Base-by-base conservation (phyloP, 345 rosid genomes). In the Melaleuca alternifolia region DNA sequence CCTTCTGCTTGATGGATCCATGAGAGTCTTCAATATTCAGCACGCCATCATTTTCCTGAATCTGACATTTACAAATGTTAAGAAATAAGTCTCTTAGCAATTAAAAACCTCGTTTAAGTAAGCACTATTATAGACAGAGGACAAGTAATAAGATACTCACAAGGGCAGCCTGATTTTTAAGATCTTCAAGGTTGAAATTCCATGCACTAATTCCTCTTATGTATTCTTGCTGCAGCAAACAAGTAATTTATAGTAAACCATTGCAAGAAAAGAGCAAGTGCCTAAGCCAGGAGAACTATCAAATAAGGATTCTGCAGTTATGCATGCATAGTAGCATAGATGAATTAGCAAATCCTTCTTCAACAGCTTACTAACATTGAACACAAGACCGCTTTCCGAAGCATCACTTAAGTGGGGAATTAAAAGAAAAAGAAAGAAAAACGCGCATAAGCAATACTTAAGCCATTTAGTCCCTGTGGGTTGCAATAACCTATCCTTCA, bases 151-250 rank as follows among this genome's bases (percentile, higher is more conserved):
- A 84, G 84, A 84, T 83, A 91, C 98, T 91, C 90, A 97, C 99
- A 89, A 93, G 93, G 11, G 98, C 98, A 92, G 99, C 99, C 90
- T 96, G 99, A 90, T 87, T 91, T 90, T 94, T 97, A 85, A 96
- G 92, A 92, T 97, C 99, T 85, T 96, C 99, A 21, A 97, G 94
- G 91, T 96, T 95, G 91, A 97, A 97, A 90, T 97, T 95, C 99
- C 99, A 97, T 82, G 96, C 99, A 89, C 99, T 97, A 88, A 97
- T 92, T 88, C 99, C 99, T 92, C 91, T 92, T 57, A 94, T 95
- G 87, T 97, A 97, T 89, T 97, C 99, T 96, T 96, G 97, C 98
- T 95, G 96, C 95, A 91, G 86, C 84, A 85, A 61, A 85, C 89
- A 53, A 84, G 79, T 65, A 88, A 33, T 18, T 62, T 30, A 10